These are phyloP conservation scores for Purshia tridentata DNA, from an alignment of 306 rosid genomes.

Conservation along the genomic window DNA sequence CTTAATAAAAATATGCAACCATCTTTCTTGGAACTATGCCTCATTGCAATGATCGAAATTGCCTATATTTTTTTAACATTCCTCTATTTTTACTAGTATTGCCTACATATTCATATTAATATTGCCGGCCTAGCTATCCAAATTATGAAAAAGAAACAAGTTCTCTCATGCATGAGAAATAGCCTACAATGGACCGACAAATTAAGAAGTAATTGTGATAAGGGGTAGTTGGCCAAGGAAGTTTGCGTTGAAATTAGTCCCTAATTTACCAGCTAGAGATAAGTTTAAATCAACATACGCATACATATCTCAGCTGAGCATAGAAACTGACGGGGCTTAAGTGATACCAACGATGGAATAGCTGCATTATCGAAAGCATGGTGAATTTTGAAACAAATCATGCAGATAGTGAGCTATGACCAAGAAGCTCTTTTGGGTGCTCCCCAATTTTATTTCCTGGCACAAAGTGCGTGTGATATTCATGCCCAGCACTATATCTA, in stretches of 20 bases:
- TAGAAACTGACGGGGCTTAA: slow-evolving; percentile 53
- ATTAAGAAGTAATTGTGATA: neutral
- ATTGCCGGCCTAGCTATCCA: neutral
- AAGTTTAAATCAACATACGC: neutral
- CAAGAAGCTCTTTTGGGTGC: slow-evolving; percentile 37
- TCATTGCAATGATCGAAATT: too few species aligned
- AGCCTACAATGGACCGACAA: neutral
- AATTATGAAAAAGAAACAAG: neutral
- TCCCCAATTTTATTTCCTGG: slow-evolving; percentile 55
- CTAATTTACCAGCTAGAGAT: neutral
- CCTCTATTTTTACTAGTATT: too few species aligned
- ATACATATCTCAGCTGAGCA: slow-evolving; percentile 38
- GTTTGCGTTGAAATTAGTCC: slow-evolving; percentile 41
- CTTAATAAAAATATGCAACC: too few species aligned
- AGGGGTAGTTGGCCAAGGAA: slow-evolving; percentile 64
- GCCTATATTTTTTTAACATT: too few species aligned
- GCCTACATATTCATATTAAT: too few species aligned
- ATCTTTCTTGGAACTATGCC: too few species aligned
- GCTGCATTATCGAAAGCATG: slow-evolving; percentile 45
- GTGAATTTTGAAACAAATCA: slow-evolving; percentile 54
- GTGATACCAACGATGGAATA: slow-evolving; percentile 25
- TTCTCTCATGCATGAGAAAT: neutral
- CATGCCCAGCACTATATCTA: slow-evolving; percentile 19
- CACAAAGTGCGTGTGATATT: slow-evolving; percentile 53
- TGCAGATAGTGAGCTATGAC: slow-evolving; percentile 44